A percentile compares a stretch with the other conserved stretches of the same genome.
Evolutionary conservation across 225 moss, liverwort and hornwort genomes (phyloP).

Genomic region (Marchantia polymorpha): DNA sequence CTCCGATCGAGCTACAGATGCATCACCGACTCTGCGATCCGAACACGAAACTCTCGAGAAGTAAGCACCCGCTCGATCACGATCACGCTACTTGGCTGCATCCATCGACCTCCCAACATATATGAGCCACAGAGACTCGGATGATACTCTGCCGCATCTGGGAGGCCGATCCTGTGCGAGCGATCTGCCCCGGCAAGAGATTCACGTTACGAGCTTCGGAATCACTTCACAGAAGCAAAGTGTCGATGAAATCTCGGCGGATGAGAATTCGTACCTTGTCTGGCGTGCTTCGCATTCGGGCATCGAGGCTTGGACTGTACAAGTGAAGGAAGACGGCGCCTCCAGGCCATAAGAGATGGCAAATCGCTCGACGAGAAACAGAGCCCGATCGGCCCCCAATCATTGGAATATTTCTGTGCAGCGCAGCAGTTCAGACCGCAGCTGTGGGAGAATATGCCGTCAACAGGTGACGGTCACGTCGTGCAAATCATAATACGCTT

Average conservation of each 20-base stretch:
- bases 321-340: background rate
- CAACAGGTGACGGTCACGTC: background rate
- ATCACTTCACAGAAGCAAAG: no score
- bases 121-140: no score
- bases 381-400: background rate
- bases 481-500: background rate
- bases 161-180: background rate
- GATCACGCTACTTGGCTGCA: no score
- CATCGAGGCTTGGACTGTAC: background rate
- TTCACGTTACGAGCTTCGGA: no score
- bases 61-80: no score
- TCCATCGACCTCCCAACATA: no score
- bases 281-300: background rate
- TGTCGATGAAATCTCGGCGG: no score
- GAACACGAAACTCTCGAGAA: no score
- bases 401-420: background rate
- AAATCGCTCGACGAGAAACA: no score
- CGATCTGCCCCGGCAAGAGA: no score
- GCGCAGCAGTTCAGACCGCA: background rate
- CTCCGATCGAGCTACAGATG: background rate
- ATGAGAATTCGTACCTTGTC: background rate
- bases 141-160: background rate
- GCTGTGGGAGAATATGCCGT: background rate
- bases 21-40: background rate
- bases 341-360: no score